Conservation (phyloP, 495 filamentous ascomycete species). For the Parathielavia appendiculata region DNA sequence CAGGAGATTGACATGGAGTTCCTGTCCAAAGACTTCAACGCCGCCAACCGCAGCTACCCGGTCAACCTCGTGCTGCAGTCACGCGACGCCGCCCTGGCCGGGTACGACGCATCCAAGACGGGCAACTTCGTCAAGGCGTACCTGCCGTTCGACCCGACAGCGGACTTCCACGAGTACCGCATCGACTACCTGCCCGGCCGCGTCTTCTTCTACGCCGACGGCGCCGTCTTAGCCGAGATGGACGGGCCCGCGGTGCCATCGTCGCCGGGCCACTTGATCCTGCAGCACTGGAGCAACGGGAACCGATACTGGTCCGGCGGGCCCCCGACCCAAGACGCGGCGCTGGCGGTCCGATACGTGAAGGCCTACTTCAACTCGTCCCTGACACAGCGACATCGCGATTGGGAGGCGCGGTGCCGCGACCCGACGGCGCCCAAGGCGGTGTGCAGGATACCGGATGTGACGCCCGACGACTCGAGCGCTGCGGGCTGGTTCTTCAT, state of each 20-base stretch:
- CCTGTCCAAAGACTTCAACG: constrained; percentile 55
- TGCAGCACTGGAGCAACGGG: constrained; percentile 78
- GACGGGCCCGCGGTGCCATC: constrained; percentile 50
- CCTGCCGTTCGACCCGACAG: constrained; percentile 58
- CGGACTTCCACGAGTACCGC: constrained; percentile 66
- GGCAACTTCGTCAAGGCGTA: constrained; percentile 48
- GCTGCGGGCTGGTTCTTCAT: constrained; percentile 57
- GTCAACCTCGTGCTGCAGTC: constrained; percentile 72
- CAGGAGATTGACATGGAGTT: constrained; percentile 80
- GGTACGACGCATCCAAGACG: constrained; percentile 54
- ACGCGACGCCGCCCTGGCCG: constrained; percentile 45
- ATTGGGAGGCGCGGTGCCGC: constrained; percentile 48
- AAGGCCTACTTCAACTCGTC: constrained; percentile 77
- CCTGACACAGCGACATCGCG: constrained; percentile 34
- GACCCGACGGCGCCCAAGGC: constrained; percentile 36
- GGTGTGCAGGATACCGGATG: constrained; percentile 57
- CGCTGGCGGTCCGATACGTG: constrained; percentile 57
- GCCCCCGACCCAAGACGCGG: constrained; percentile 56
- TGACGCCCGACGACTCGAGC: constrained; percentile 36
- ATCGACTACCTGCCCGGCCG: constrained; percentile 61
- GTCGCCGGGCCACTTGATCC: constrained; percentile 55
- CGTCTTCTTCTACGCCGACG: constrained; percentile 64
- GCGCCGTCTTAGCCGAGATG: constrained; percentile 50
- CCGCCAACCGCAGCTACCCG: constrained; percentile 42
- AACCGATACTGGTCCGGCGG: constrained; percentile 62